Conservation (phyloP, 2,329 filamentous ascomycete species). For the Talaromyces verruculosus region DNA sequence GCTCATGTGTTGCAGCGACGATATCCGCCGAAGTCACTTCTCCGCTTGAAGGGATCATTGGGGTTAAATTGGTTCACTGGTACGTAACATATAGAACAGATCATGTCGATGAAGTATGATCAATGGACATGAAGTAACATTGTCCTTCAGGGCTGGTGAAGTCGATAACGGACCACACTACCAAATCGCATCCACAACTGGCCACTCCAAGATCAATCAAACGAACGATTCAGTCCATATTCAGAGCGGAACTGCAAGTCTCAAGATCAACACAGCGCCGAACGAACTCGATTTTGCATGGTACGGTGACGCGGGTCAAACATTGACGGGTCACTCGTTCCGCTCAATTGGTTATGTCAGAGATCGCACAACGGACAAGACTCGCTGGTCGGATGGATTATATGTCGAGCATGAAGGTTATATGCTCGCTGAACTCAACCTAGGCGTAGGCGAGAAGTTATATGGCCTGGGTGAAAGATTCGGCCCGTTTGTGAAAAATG, state of each 20-base stretch:
- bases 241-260: conserved; percentile 34
- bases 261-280: conserved; percentile 35
- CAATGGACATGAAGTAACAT: background rate
- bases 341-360: conserved; percentile 44
- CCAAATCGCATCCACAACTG: conserved; percentile 30
- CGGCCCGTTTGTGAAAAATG: conserved; percentile 73
- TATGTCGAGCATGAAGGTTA: conserved; percentile 41
- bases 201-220: conserved; percentile 33
- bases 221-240: conserved; percentile 32
- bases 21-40: conserved; percentile 37
- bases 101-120: background rate
- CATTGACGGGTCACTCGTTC: conserved; percentile 40
- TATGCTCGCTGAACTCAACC: conserved; percentile 42
- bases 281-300: conserved; percentile 39
- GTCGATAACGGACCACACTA: conserved; percentile 39
- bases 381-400: conserved; percentile 36
- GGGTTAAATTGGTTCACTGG: conserved; percentile 43
- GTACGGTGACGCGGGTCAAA: conserved; percentile 26
- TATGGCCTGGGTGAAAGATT: conserved; percentile 76
- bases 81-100: conserved; percentile 19
- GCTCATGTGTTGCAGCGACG: conserved; percentile 30
- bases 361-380: conserved; percentile 35
- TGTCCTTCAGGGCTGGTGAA: conserved; percentile 33
- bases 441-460: conserved; percentile 60
- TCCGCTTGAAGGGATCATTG: conserved; percentile 41